Conservation (phyloP, 495 filamentous ascomycete genomes). For the Aspergillus bridgeri region DNA sequence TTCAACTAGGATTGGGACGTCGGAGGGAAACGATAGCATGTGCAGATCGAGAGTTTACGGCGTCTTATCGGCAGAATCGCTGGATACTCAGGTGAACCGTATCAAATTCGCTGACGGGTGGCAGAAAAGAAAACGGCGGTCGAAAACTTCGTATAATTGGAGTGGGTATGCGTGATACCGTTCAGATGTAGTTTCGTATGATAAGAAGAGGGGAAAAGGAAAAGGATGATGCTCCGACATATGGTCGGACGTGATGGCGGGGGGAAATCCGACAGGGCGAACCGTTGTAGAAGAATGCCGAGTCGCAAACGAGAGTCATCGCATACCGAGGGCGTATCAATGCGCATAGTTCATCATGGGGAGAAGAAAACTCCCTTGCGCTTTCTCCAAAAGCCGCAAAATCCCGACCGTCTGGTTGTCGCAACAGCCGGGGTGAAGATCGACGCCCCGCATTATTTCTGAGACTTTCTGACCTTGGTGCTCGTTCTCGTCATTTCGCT, state of each 20-base stretch:
- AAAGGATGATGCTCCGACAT: neutral
- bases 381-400: conserved; percentile 9
- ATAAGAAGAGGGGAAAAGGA: neutral
- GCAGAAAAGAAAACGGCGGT: neutral
- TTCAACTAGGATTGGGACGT: neutral
- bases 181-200: neutral
- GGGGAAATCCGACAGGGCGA: neutral
- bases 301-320: neutral
- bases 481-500: conserved; percentile 42
- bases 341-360: conserved; percentile 1
- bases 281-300: neutral
- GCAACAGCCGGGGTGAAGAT: neutral
- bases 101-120: neutral
- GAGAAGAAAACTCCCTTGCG: neutral
- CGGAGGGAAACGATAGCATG: neutral
- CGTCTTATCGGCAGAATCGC: too few species aligned
- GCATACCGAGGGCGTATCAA: neutral
- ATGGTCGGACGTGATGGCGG: neutral
- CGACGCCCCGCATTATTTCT: conserved; percentile 30
- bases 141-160: neutral
- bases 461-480: conserved; percentile 43
- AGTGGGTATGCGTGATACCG: neutral
- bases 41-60: neutral
- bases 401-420: conserved; percentile 8
- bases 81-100: neutral